phyloP scores from a whole-genome alignment of 352 stramenopile species.

The Phytophthora cactorum region DNA sequence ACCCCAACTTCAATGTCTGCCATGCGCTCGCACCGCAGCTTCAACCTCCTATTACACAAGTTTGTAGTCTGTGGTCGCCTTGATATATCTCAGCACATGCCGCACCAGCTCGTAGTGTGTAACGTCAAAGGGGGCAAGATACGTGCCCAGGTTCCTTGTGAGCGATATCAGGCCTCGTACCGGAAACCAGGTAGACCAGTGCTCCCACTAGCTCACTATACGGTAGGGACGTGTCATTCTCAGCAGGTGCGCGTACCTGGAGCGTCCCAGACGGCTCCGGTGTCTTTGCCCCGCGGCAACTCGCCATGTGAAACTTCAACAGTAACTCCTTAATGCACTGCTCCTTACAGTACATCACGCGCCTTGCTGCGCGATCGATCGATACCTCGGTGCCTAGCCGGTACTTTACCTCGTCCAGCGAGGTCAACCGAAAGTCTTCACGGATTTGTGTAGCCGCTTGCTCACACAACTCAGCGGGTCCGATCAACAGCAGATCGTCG shows the following conservation, averaged over 20 bases:
- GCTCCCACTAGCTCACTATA: conserved; percentile 19
- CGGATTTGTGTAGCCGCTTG: neutral
- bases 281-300: neutral
- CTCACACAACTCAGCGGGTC: neutral
- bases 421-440: neutral
- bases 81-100: conserved; percentile 8
- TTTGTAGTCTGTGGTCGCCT: conserved; percentile 4
- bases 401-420: conserved; percentile 3
- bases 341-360: neutral
- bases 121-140: neutral
- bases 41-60: neutral
- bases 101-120: conserved; percentile 6
- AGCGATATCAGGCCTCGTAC: conserved; percentile 1
- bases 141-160: conserved; percentile 7
- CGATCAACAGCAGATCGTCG: conserved; percentile 4
- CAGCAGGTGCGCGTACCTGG: neutral
- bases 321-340: conserved; percentile 1
- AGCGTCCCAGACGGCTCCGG: conserved; percentile 4
- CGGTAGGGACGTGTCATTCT: neutral
- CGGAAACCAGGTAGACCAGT: conserved; percentile 10
- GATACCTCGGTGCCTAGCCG: conserved; percentile 1
- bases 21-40: no score
- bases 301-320: conserved; percentile 16
- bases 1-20: no score
- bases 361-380: neutral